phyloP scores from a whole-genome alignment of 2,329 filamentous ascomycete species.

The Seiridium cupressi region DNA sequence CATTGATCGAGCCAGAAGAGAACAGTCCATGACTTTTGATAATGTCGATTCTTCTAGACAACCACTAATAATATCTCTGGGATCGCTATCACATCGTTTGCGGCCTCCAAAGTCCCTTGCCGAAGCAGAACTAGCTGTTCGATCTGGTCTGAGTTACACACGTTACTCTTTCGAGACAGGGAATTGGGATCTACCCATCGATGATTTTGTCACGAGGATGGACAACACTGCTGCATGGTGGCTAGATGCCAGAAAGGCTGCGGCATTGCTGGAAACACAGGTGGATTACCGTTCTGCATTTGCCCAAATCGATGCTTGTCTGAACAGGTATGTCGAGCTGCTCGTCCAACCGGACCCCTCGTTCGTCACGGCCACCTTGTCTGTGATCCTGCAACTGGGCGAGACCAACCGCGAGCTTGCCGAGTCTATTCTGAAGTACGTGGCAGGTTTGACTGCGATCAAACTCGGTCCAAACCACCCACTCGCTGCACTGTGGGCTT shows the following conservation, averaged over 20 bases:
- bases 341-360: constrained; percentile 5
- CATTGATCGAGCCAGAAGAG: not conserved
- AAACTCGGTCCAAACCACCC: constrained; percentile 9
- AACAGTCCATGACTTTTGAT: not conserved
- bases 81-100: not conserved
- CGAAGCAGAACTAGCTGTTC: not conserved
- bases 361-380: constrained; percentile 4
- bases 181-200: constrained; percentile 4
- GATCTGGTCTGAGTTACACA: constrained; percentile 4
- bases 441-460: constrained; percentile 4
- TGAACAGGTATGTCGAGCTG: not conserved
- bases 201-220: not conserved
- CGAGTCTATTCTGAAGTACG: constrained; percentile 9
- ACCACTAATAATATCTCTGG: not conserved
- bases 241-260: not conserved
- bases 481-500: constrained; percentile 7
- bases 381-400: not conserved
- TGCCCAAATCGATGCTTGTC: not conserved
- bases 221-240: not conserved
- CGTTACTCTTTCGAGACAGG: not conserved
- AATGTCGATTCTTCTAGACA: not conserved
- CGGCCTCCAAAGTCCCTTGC: not conserved
- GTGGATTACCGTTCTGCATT: not conserved
- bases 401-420: not conserved
- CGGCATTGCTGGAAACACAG: not conserved